Evolutionary conservation across 2,329 filamentous ascomycete species (phyloP), one percentile per base, ranked within the genome.

Genomic region (Epicoccum nigrum): DNA sequence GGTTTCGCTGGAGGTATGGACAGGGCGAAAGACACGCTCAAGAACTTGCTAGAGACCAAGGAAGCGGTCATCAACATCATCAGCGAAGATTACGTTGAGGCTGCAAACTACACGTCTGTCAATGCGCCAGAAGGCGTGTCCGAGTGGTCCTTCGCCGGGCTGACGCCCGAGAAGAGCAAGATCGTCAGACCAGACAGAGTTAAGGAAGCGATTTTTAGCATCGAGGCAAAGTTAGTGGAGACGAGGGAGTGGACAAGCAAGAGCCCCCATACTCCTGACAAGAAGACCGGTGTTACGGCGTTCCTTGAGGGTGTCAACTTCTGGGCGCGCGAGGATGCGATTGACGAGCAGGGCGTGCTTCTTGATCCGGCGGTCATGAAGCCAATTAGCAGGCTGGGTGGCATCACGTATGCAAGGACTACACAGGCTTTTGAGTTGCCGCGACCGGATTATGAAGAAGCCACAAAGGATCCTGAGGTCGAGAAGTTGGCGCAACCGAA

Each of bases 41-140:
- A 79, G 63, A 95, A 96, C 70, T 76, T 97, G 49, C 65, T 81
- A 7, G 88, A 88, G 30, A 86, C 82, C 0, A 77, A 81, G 37
- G 90, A 96, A 76, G 93, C 89, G 25, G 62, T 63, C 2, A 86
- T 97, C 76, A 96, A 94, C 76, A 89, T 96, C 67, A 89, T 97
- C 67, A 86, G 83, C 7, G 92, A 96, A 76, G 83, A 86, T 68
- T 96, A 87, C 68, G 68, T 94, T 66, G 92, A 97, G 77, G 92
- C 92, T 0, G 92, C 92, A 39, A 97, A 97, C 73, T 80, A 86
- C n/a, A 84, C 87, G 3, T 82, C 82, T 39, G 84, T 95, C 63
- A 90, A 96, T 71, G 83, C 90, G 0, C 92, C 92, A 0, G 86
- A 85, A 55, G 90, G 88, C 1, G 76, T 83, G 1, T 88, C 84